phyloP scores from a whole-genome alignment of 2,329 filamentous ascomycete species.

The Teratosphaeria epicoccoides region DNA sequence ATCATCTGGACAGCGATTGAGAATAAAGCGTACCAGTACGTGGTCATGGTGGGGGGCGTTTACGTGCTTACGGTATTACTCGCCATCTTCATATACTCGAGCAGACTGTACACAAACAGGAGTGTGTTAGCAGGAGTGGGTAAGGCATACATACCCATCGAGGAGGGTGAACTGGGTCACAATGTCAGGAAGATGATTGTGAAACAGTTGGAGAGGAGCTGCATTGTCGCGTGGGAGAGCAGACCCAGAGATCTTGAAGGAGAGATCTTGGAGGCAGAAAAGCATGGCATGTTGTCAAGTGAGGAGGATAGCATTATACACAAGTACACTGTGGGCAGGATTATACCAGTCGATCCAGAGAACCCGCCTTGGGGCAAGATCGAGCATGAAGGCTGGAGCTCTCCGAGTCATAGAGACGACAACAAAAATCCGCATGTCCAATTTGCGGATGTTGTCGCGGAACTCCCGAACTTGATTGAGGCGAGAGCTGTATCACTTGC shows the following conservation, averaged over 20 bases:
- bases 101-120: conserved; percentile 77
- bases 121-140: conserved; percentile 72
- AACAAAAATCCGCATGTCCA: conserved; percentile 69
- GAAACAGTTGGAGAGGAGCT: conserved; percentile 62
- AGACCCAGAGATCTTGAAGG: conserved; percentile 50
- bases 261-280: conserved; percentile 22
- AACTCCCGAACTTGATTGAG: conserved; percentile 83
- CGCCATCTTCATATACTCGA: conserved; percentile 65
- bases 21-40: conserved; percentile 60
- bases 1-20: conserved; percentile 63
- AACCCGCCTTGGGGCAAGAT: conserved; percentile 69
- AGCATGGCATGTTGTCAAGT: conserved; percentile 16
- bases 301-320: conserved; percentile 11
- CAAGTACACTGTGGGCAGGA: conserved; percentile 20
- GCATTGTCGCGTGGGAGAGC: conserved; percentile 68
- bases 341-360: conserved; percentile 30
- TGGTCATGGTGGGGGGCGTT: conserved; percentile 67
- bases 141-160: conserved; percentile 74
- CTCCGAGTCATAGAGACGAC: conserved; percentile 49
- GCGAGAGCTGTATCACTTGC: conserved; percentile 84
- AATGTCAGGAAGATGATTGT: conserved; percentile 66
- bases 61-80: conserved; percentile 64
- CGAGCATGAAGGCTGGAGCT: conserved; percentile 79
- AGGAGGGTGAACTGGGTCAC: conserved; percentile 69
- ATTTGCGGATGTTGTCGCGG: conserved; percentile 68